Percentiles rank a stretch among this genome's conserved stretches.
These are phyloP conservation scores for Zizania palustris DNA, from an alignment of 202 grass and related monocot species.

Conservation along the genomic window DNA sequence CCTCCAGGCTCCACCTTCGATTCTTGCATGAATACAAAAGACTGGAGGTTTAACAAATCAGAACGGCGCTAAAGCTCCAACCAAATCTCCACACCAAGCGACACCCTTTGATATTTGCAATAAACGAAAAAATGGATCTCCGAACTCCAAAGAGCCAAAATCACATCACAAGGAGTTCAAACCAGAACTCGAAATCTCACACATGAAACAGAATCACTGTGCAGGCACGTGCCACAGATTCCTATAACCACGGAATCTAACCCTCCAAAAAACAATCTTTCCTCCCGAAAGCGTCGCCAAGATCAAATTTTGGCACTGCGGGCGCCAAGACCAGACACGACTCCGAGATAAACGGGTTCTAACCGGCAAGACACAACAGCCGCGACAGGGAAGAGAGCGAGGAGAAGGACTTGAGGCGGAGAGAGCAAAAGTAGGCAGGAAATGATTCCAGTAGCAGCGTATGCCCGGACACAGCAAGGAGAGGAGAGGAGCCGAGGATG, in stretches of 20 bases:
- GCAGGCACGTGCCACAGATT: conserved; percentile 2
- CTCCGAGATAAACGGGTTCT: background rate
- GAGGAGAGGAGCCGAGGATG: conserved; percentile 3
- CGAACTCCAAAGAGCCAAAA: background rate
- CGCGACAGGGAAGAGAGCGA: conserved; percentile 20
- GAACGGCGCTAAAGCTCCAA: conserved; percentile 2
- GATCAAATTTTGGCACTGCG: conserved; percentile 28
- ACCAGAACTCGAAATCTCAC: background rate
- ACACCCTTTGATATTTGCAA: conserved; percentile 9
- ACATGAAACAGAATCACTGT: background rate
- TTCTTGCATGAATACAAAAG: conserved; percentile 11
- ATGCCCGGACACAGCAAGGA: conserved; percentile 27
- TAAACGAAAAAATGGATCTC: conserved; percentile 11
- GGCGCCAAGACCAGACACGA: conserved; percentile 1
- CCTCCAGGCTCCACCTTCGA: background rate
- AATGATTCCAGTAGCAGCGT: conserved; percentile 40
- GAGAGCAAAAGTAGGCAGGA: conserved; percentile 26
- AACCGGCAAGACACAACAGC: conserved; percentile 18
- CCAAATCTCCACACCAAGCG: conserved; percentile 9
- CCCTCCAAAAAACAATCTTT: conserved; percentile 29
- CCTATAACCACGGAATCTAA: conserved; percentile 32
- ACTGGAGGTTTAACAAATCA: background rate
- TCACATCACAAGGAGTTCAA: background rate
- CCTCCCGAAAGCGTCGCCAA: conserved; percentile 28
- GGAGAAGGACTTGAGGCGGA: conserved; percentile 14